A percentile compares a stretch with the other conserved stretches of the same genome.
Evolutionary conservation across 2,329 filamentous ascomycete genomes (phyloP).

Genomic region (Ceratocystis colombiana): DNA sequence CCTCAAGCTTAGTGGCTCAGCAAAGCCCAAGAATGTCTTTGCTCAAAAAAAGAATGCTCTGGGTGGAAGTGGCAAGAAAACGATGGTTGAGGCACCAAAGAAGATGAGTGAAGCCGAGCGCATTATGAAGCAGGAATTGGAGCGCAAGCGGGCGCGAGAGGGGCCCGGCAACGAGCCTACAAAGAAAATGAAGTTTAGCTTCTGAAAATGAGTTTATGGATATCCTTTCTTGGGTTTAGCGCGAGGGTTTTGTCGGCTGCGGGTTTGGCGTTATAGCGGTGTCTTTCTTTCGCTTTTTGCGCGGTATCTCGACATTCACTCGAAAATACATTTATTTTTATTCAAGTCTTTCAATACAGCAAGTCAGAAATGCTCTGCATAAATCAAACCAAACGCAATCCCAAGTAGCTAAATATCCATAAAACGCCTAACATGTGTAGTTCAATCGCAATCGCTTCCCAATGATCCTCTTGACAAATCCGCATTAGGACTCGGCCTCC

Average conservation of each 20-base stretch:
- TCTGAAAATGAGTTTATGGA: slow-evolving; percentile 11
- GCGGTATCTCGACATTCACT: not conserved
- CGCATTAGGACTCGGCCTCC: slow-evolving; percentile 38
- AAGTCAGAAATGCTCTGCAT: slow-evolving; percentile 15
- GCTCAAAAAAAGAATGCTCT: slow-evolving; percentile 26
- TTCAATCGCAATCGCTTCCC: not conserved
- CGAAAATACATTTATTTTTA: slow-evolving; percentile 5
- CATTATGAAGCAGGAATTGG: slow-evolving; percentile 80
- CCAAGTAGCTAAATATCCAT: slow-evolving; percentile 10
- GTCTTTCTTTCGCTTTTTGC: not conserved
- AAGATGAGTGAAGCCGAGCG: slow-evolving; percentile 82
- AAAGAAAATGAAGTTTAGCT: slow-evolving; percentile 38
- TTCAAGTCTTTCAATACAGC: not conserved
- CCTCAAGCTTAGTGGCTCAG: slow-evolving; percentile 48
- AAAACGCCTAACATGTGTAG: slow-evolving; percentile 11
- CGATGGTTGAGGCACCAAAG: slow-evolving; percentile 53
- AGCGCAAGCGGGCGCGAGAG: slow-evolving; percentile 53
- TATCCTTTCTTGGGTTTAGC: not conserved
- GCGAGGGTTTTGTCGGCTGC: not conserved
- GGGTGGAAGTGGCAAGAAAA: slow-evolving; percentile 40
- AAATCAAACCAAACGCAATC: slow-evolving; percentile 13
- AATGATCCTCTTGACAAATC: not conserved
- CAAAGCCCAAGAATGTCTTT: slow-evolving; percentile 68
- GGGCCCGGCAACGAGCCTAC: slow-evolving; percentile 35
- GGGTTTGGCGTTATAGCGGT: slow-evolving; percentile 8